Evolutionary conservation across 2,329 filamentous ascomycete species (phyloP).

Genomic region (Cladorrhinum sp.): DNA sequence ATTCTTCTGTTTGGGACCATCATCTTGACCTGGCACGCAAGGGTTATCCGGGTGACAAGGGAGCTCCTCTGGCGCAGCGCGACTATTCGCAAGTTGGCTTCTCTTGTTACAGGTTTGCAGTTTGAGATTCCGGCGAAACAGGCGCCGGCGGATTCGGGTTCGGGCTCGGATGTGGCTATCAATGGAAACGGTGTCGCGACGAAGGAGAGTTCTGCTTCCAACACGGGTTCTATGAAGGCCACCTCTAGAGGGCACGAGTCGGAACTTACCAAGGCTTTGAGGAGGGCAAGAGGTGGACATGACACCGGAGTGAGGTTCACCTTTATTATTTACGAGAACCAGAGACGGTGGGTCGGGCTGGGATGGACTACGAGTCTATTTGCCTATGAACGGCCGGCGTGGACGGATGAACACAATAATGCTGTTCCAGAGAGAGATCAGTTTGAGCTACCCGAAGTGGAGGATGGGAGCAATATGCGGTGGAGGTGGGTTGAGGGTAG

Average conservation of each 20-base stretch:
- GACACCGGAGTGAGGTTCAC: slow-evolving; percentile 89
- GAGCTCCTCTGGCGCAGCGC: slow-evolving; percentile 88
- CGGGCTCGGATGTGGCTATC: not conserved
- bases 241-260: slow-evolving; percentile 35
- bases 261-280: slow-evolving; percentile 46
- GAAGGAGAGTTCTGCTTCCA: slow-evolving; percentile 20
- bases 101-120: slow-evolving; percentile 75
- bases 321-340: slow-evolving; percentile 95
- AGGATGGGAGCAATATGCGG: slow-evolving; percentile 54
- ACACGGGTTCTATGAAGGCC: slow-evolving; percentile 29
- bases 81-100: slow-evolving; percentile 65
- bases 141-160: slow-evolving; percentile 12
- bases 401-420: slow-evolving; percentile 96
- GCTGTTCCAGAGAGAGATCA: slow-evolving; percentile 70
- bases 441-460: slow-evolving; percentile 60
- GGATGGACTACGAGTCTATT: slow-evolving; percentile 93
- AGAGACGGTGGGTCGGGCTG: slow-evolving; percentile 88
- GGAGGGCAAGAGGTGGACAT: slow-evolving; percentile 42
- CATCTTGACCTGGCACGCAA: slow-evolving; percentile 86
- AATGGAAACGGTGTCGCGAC: not conserved
- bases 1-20: slow-evolving; percentile 84
- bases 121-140: slow-evolving; percentile 54
- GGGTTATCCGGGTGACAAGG: slow-evolving; percentile 78
- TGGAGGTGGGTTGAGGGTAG: slow-evolving; percentile 81
- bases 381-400: slow-evolving; percentile 82